Evolutionary conservation across 331 rosid species (phyloP).

Genomic region (Rhamnella rubrinervis): DNA sequence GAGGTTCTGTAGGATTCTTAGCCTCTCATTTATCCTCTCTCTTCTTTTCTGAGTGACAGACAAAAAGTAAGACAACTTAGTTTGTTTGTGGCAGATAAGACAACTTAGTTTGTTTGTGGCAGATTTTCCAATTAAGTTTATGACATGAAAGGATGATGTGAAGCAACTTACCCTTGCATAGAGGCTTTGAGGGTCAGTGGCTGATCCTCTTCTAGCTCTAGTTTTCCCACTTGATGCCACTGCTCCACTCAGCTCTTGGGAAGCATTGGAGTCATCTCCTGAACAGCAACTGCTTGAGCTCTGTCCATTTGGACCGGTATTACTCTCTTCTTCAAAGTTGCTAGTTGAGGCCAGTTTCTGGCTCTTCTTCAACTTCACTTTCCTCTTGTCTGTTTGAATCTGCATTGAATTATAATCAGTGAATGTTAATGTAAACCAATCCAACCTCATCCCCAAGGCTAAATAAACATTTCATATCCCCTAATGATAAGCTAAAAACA

Average conservation of each 20-base stretch:
- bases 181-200: slow-evolving; percentile 72
- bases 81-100: background rate
- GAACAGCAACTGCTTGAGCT: slow-evolving; percentile 58
- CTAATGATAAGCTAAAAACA: no score
- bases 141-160: background rate
- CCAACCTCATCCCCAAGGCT: no score
- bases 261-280: slow-evolving; percentile 60
- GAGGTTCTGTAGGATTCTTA: slow-evolving; percentile 68
- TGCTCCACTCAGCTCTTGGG: slow-evolving; percentile 43
- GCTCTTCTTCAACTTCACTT: slow-evolving; percentile 39
- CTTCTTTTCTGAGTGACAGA: slow-evolving; percentile 66
- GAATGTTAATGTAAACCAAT: background rate
- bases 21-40: slow-evolving; percentile 78
- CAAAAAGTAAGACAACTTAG: background rate
- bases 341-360: slow-evolving; percentile 31
- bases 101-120: background rate
- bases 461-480: no score
- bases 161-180: slow-evolving; percentile 70
- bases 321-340: slow-evolving; percentile 43
- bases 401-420: slow-evolving; percentile 28
- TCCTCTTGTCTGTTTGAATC: slow-evolving; percentile 40
- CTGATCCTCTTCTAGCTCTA: slow-evolving; percentile 43
- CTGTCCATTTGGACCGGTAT: slow-evolving; percentile 36
- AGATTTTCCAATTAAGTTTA: background rate
- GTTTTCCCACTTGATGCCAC: slow-evolving; percentile 49